Evolutionary conservation across 2,329 filamentous ascomycete genomes (phyloP), one percentile per base, ranked within the genome.

Genomic region (Blastomyces percursus): DNA sequence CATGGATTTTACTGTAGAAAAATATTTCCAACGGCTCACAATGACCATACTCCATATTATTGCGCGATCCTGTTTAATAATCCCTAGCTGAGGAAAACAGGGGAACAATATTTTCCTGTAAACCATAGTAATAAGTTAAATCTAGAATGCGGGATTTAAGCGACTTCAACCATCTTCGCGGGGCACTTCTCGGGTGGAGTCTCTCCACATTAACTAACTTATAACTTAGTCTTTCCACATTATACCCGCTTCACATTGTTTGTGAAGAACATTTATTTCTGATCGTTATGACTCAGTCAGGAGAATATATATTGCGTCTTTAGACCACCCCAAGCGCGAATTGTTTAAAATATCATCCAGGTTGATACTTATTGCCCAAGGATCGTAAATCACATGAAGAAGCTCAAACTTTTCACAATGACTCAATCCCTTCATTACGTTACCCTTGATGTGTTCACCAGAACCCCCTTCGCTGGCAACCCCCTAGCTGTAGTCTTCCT

Each of bases 401-500:
- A 64, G 42, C n/a, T 6, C n/a, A 42, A 11, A 42, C 19, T 0
- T 40, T 44, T 38, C 55, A 44, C 32, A 42, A 73, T 73, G 71
- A 63, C 69, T 59, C 67, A 69, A 63, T 65, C 55, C 55, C 66
- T 72, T 19, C 65, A 67, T 30, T 76, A 70, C 64, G 64, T 73
- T 63, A 76, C 74, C 12, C 69, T 78, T 32, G 76, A 79, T 65
- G 76, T 78, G 65, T 78, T 78, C 71, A 78, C 77, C 19, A 71
- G 71, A 30, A 70, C 71, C 35, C 69, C 70, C n/a, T 78, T 74
- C 67, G 59, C 51, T 52, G 85, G 85, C 64, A 87, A 87, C 69
- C 83, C 84, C 0, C 78, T 87, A 51, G 84, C 83, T 38, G 76
- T 87, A 24, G 80, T 87, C 64, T 76, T 79, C 57, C 75, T 86